Base-by-base conservation (phyloP, 179 eudicot genomes). In the Gypsophila paniculata region DNA sequence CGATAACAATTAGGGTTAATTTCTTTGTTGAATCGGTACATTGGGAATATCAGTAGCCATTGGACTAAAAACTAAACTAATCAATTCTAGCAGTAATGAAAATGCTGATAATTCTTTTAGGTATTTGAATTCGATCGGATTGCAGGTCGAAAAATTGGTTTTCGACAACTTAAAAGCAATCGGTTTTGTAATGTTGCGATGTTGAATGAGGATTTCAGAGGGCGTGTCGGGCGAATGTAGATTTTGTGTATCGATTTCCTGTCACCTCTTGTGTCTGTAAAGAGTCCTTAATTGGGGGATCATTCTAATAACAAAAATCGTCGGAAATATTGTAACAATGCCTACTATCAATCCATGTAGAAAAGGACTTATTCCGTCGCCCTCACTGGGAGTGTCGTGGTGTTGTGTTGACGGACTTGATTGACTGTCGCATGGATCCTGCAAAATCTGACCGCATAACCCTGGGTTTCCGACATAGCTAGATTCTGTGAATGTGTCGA, bases 171-270 rank as follows among this genome's bases (percentile, higher is more conserved):
- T 87, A 71, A 86, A 79, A 72, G 80, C 88, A 8, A 68, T 29
- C 34, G 52, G 15, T 29, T 94, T 34, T 72, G 79, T 68, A 81
- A 78, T 65, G 95, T 91, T 81, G 75, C 92, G 82, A 79, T 82
- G 38, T 42, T 87, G 75, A 92, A 90, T 75, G 87, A 77, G 76
- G 84, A 87, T 86, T 95, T 21, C 93, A 92, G 52, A 81, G 88
- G 75, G 86, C 65, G 62, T 95, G 26, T 69, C 96, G 92, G 63
- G 82, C 77, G 34, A 70, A 23, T 17, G 85, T 73, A 0, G 44
- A 39, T 39, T 44, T 17, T 13, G 8, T 29, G 38, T 29, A 29
- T 11, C 12, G 39, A 55, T 69, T 19, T 68, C 26, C 22, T 54
- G 13, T 71, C 38, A 60, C 7, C 39, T 9, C 58, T 29, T 39